Evolutionary conservation across 306 rosid genomes (phyloP), one percentile per base, ranked within the genome.

Genomic region (Prunus campanulata): DNA sequence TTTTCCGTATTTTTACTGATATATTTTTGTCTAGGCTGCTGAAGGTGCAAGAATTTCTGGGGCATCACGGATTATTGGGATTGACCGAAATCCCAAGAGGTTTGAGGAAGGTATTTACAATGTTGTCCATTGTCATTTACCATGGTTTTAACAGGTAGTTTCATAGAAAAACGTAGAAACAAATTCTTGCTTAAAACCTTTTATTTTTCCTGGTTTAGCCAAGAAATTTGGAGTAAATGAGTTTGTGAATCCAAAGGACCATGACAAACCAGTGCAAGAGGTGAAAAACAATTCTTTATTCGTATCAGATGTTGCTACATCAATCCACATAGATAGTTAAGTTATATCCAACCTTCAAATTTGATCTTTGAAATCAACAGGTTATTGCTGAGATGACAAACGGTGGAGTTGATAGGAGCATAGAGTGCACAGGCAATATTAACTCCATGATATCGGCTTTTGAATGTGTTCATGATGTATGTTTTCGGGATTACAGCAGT

Each of bases 361-460:
- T 13, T 59, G 65, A 24, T 59, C 20, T 8, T 72, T 59, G 3
- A 8, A 74, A 46, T 57, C 47, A 39, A 25, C 72, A 87, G 87
- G 87, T 85, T 20, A 83, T 85, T 73, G 80, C 82, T 22, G 86
- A 81, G 19, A 79, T 85, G 73, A 88, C 91, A 1, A 57, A 79
- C n/a, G 91, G 89, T n/a, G 91, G 91, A 78, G 87, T 85, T 5
- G 91, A 88, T 20, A 42, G 91, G 11, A 81, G 89, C 70, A 10
- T 85, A 32, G 89, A 88, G 71, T 88, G 89, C 68, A 85, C 89
- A 0, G 87, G 91, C 60, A 85, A 79, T 66, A 47, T 81, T 56
- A 39, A 85, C 0, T 77, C 86, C 59, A 85, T 87, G 91, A 84
- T 87, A 15, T 85, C 87, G 30, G 88, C 89, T 46, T 88, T 88